A percentile compares a stretch with the other conserved stretches of the same genome.
phyloP scores from a whole-genome alignment of 148 eudicot species.

The Rhododendron ferrugineum region DNA sequence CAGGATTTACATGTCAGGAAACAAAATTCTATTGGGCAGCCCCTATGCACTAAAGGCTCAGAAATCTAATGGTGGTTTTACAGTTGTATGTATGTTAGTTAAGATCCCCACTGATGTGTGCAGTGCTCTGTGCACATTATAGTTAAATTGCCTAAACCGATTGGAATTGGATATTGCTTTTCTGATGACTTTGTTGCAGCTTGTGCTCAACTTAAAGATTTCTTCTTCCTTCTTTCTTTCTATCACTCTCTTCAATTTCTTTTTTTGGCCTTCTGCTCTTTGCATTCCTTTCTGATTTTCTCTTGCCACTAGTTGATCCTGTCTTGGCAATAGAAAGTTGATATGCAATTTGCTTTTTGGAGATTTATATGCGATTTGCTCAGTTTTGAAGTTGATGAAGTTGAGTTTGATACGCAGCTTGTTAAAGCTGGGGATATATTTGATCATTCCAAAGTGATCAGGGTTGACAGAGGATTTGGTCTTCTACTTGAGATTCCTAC shows the following conservation, averaged over 20 bases:
- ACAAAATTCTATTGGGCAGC: neutral
- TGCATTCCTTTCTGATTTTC: neutral
- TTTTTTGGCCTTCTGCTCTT: neutral
- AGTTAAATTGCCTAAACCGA: neutral
- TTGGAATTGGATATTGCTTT: neutral
- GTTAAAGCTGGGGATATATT: constrained; percentile 72
- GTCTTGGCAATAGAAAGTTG: neutral
- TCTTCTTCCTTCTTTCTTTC: neutral
- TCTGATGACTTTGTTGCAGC: neutral
- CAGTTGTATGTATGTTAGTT: neutral
- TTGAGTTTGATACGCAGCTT: constrained; percentile 40
- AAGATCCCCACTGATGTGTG: neutral
- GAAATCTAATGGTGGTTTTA: neutral
- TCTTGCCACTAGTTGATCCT: neutral
- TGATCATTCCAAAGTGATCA: constrained; percentile 65
- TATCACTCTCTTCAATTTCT: neutral
- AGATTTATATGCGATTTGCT: neutral
- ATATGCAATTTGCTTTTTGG: neutral
- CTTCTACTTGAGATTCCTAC: constrained; percentile 81
- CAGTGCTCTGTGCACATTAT: neutral
- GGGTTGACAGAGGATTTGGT: constrained; percentile 79
- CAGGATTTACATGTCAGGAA: neutral
- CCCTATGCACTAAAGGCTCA: neutral
- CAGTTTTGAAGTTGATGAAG: neutral
- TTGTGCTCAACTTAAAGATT: neutral